Base-by-base conservation (phyloP, 2,329 filamentous ascomycete genomes). In the Ophiostoma pallidulum region DNA sequence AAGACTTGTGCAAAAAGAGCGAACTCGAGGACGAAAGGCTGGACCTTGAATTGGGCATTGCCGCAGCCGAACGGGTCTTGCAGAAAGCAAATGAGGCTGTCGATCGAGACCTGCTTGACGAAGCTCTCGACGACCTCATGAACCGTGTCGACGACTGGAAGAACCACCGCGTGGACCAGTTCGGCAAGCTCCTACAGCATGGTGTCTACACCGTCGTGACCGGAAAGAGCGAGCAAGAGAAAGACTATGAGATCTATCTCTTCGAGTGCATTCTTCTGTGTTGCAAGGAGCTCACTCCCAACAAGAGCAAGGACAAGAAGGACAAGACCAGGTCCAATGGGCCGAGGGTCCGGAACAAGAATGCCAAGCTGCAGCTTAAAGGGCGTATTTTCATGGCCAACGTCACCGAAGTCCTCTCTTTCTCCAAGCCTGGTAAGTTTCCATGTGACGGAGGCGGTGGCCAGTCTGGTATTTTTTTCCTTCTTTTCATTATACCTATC, bases 341-440 rank as follows among this genome's bases (percentile, higher is more conserved):
- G 7, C 74, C 79, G 49, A 86, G 81, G 63, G 61, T 65, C 40
- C 67, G 69, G 39, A 79, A 75, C 59, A 82, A 78, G 62, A 85
- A 79, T 58, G 84, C 84, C 36, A 95, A 91, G 66, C 73, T 97
- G 52, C 90, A 96, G 65, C 75, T 98, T 26, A 98, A 98, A 66
- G 92, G 92, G 33, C 81, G 92, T 44, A 98, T 98, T 59, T 97
- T 96, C 68, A 97, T 98, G 90, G 89, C 90, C 57, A 98, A 98
- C 60, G 91, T 98, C 47, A 97, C 90, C 33, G 88, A 96, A 63
- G 83, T 95, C n/a, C 73, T 95, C 36, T 90, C 85, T 16, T 73
- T 92, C 51, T 81, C 84, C 42, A 95, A 90, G 64, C 86, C 88
- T 66, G 89, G 90, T 94, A 77, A 61, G 77, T n/a, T n/a, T n/a